Conservation (phyloP, 345 rosid species). For the Alliaria petiolata region DNA sequence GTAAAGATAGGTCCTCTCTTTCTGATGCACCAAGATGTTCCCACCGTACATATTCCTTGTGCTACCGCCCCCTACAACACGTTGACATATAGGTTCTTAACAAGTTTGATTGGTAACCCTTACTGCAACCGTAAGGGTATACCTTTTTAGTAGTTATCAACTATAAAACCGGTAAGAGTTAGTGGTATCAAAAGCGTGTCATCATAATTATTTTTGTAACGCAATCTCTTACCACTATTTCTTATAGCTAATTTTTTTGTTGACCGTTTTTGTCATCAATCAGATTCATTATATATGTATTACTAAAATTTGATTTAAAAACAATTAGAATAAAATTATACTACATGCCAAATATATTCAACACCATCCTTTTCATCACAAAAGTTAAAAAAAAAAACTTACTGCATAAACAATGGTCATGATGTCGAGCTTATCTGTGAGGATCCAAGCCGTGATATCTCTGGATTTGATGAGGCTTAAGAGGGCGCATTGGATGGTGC, state of each 20-base stretch:
- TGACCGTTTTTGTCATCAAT: neutral
- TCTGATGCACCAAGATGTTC: conserved; percentile 37
- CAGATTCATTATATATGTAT: neutral
- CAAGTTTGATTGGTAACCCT: too few relatives aligned
- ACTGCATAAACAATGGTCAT: conserved; percentile 31
- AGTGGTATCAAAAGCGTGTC: too few relatives aligned
- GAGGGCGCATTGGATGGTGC: conserved; percentile 35
- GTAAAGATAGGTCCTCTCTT: conserved; percentile 37
- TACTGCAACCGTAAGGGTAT: too few relatives aligned
- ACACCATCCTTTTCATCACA: neutral
- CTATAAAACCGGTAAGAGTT: too few relatives aligned
- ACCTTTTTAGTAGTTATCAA: too few relatives aligned
- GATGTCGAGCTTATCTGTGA: conserved; percentile 30
- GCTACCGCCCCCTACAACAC: conserved; percentile 30
- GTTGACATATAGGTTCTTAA: neutral
- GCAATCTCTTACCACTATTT: neutral
- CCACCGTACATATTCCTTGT: conserved; percentile 41
- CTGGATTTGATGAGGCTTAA: conserved; percentile 33
- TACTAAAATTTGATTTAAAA: neutral
- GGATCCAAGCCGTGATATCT: conserved; percentile 25
- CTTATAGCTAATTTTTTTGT: too few relatives aligned
- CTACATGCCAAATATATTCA: neutral
- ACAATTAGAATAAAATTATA: neutral
- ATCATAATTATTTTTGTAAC: too few relatives aligned
- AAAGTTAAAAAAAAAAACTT: neutral